A percentile compares a stretch with the other conserved stretches of the same genome.
Evolutionary conservation across 805 yeast genomes (phyloP).

Genomic region (Scheffersomyces amazonensis): DNA sequence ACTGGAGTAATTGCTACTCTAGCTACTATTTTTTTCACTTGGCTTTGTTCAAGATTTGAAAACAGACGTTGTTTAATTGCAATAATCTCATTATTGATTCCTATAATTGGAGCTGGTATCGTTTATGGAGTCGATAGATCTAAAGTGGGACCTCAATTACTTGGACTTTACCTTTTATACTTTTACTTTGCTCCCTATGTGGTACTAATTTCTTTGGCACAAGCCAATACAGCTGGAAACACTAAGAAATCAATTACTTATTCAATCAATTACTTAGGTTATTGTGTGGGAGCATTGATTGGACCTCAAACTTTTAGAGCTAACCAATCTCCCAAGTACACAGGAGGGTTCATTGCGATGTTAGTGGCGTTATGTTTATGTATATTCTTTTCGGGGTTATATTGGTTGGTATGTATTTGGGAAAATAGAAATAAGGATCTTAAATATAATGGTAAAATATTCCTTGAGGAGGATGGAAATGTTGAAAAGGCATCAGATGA

Average conservation of each 20-base stretch:
- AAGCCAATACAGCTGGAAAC: conserved; percentile 22
- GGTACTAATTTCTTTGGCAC: conserved; percentile 13
- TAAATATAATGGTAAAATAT: not conserved
- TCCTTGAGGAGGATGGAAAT: not conserved
- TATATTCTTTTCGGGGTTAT: conserved; percentile 6
- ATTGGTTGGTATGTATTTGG: conserved; percentile 12
- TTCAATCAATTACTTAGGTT: conserved; percentile 32
- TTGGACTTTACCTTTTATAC: conserved; percentile 32
- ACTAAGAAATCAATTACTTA: conserved; percentile 30
- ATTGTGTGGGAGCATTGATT: conserved; percentile 24
- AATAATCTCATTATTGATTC: conserved; percentile 7
- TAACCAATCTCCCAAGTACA: conserved; percentile 19
- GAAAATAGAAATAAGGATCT: conserved; percentile 12
- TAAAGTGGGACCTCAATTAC: conserved; percentile 17
- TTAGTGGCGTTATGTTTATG: conserved; percentile 16
- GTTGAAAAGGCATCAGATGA: not conserved
- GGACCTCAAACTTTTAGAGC: conserved; percentile 23
- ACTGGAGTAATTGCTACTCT: conserved; percentile 28
- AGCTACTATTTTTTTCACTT: conserved; percentile 24
- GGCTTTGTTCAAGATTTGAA: conserved; percentile 21
- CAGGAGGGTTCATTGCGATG: conserved; percentile 18
- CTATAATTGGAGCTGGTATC: conserved; percentile 19
- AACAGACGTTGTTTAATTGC: conserved; percentile 11
- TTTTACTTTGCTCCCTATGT: conserved; percentile 28
- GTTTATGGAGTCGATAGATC: conserved; percentile 14